phyloP scores from a whole-genome alignment of 768 basidiomycete species.

The Gymnopilus junonius region DNA sequence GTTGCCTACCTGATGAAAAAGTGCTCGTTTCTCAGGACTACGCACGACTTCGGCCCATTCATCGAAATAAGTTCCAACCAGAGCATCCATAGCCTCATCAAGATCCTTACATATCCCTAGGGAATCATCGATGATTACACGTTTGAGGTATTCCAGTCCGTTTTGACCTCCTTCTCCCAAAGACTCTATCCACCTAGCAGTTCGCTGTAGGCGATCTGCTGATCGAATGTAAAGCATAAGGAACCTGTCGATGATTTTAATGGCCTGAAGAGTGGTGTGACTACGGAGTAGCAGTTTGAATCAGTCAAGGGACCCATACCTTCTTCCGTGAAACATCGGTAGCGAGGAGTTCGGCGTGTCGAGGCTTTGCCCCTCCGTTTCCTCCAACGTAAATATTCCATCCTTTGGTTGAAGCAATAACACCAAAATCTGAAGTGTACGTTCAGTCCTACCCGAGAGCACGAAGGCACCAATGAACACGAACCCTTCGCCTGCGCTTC shows the following conservation, averaged over 20 bases:
- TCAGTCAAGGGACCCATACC: conserved; percentile 31
- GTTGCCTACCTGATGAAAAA: conserved; percentile 22
- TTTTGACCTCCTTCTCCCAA: conserved; percentile 59
- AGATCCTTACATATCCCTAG: conserved; percentile 74
- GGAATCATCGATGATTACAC: conserved; percentile 69
- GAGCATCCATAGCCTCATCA: conserved; percentile 66
- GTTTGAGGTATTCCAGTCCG: conserved; percentile 60
- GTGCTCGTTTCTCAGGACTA: conserved; percentile 25
- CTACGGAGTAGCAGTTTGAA: neutral
- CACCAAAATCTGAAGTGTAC: conserved; percentile 60
- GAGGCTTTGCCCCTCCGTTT: conserved; percentile 66
- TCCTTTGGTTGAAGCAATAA: conserved; percentile 81
- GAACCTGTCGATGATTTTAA: conserved; percentile 68
- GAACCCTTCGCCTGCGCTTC: conserved; percentile 63
- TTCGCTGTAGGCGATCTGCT: conserved; percentile 72
- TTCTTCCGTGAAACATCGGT: conserved; percentile 65
- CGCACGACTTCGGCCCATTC: conserved; percentile 73
- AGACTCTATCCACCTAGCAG: conserved; percentile 73
- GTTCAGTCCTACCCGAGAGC: neutral
- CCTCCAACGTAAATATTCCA: conserved; percentile 79
- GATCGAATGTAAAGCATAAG: conserved; percentile 73
- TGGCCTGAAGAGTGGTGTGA: conserved; percentile 6
- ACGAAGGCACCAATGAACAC: neutral
- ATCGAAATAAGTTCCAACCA: conserved; percentile 67
- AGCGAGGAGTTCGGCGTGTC: conserved; percentile 68